Percentiles rank a stretch among this genome's conserved stretches.
phyloP scores from a whole-genome alignment of 2,329 filamentous ascomycete genomes.

The Botrytis fragariae region DNA sequence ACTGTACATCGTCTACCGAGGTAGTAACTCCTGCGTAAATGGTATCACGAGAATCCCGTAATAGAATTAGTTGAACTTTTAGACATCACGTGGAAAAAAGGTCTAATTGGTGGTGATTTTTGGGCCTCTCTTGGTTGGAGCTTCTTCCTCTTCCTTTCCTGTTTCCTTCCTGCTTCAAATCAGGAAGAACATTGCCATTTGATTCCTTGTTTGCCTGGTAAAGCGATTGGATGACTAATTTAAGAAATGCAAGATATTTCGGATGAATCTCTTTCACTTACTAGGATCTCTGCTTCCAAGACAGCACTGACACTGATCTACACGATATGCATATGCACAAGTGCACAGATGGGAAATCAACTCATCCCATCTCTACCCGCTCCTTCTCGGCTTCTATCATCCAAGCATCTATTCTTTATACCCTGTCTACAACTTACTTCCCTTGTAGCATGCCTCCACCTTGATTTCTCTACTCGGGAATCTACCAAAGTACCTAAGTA shows the following conservation, averaged over 20 bases:
- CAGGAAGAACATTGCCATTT: background rate
- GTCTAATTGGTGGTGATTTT: background rate
- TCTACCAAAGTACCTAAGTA: background rate
- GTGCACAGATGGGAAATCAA: conserved; percentile 6
- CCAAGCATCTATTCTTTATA: background rate
- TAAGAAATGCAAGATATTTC: background rate
- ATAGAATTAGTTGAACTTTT: background rate
- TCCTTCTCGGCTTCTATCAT: background rate
- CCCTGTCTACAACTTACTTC: background rate
- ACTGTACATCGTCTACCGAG: background rate
- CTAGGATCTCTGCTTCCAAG: background rate
- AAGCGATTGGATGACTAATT: background rate
- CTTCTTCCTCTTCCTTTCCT: background rate
- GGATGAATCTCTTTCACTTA: background rate
- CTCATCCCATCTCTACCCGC: conserved; percentile 3
- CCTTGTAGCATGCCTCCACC: background rate
- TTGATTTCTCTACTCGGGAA: background rate
- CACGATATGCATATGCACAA: conserved; percentile 1
- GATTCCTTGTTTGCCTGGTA: background rate
- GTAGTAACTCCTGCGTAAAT: background rate
- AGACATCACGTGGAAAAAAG: conserved; percentile 1
- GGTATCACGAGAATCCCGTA: background rate
- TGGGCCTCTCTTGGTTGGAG: background rate
- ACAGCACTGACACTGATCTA: conserved; percentile 4
- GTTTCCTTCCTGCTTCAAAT: background rate